Base-by-base conservation (phyloP, 371 early-diverging fungal genomes). In the Syncephalastrum contaminatum region DNA sequence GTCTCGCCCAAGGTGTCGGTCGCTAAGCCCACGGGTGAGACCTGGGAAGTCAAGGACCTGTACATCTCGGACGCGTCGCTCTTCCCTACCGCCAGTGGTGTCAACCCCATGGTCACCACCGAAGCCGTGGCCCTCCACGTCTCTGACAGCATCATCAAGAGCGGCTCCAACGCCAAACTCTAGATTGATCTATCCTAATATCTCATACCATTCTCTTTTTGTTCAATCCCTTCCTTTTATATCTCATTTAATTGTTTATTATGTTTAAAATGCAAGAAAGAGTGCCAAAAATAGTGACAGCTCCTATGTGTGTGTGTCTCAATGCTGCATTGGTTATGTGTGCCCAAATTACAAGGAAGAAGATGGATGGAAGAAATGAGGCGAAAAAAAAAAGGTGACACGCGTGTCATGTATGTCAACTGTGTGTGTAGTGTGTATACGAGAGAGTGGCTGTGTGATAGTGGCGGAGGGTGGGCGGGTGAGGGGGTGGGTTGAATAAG, bases 61-160 rank as follows among this genome's bases (percentile, higher is more conserved):
- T 92, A 77, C 59, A 86, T 92, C 6, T 81, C 83, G 13, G 92
- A 92, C 64, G 86, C 89, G 0, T 83, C 83, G 4, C 30, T 86
- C 27, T 86, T 91, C 64, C 91, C 92, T 4, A 86, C 91, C 3
- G 78, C 84, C 4, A 73, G 82, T 25, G 60, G 92, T 52, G 91
- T 91, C 51, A 88, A 89, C 63, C 90, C 91, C 14, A 91, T 91
- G 90, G 69, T 87, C 12, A 84, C 84, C 12, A 72, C 63, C 4
- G 76, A 83, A 58, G 62, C 79, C 18, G 62, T 67, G 6, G 63
- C 75, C 12, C 66, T 76, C 45, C 53, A 46, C 21, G 60, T 82
- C 64, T 67, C 58, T 15, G 66, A 64, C 41, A 54, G 25, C 36
- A 59, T 67, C 36, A 45, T 59, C 27, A 43, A 55, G 20, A 52